Conservation (phyloP, 1,139 yeast genomes). For the Sugiyamaella grinbergsii region DNA sequence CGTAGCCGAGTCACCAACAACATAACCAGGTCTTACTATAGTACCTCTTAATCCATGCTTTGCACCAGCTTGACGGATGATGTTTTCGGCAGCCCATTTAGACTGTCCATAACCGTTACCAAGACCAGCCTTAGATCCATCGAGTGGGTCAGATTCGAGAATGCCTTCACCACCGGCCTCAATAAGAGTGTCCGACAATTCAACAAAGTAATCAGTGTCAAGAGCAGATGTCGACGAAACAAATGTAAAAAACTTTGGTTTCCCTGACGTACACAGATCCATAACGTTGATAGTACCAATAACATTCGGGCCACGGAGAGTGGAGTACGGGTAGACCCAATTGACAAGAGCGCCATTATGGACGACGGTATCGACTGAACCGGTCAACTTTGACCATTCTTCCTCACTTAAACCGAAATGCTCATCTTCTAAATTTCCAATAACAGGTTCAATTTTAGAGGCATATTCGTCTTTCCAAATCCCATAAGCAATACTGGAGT, state of each 20-base stretch:
- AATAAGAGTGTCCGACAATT: constrained; percentile 69
- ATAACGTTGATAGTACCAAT: constrained; percentile 82
- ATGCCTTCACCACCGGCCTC: constrained; percentile 71
- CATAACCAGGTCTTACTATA: constrained; percentile 93
- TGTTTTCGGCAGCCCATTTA: constrained; percentile 95
- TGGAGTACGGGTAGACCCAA: constrained; percentile 96
- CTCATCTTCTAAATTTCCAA: constrained; percentile 76
- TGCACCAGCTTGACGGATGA: constrained; percentile 83
- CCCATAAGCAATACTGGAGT: constrained; percentile 83
- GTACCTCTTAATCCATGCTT: constrained; percentile 79
- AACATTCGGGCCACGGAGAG: constrained; percentile 91
- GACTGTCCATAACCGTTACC: constrained; percentile 96
- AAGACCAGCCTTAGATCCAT: constrained; percentile 78
- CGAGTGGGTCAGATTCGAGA: constrained; percentile 76
- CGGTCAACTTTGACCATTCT: constrained; percentile 60
- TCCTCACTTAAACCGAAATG: constrained; percentile 68
- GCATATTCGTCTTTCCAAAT: constrained; percentile 73
- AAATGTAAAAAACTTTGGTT: constrained; percentile 82
- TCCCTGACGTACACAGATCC: constrained; percentile 74
- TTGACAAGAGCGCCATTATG: constrained; percentile 99
- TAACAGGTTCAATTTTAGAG: constrained; percentile 62
- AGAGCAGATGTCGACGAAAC: constrained; percentile 94
- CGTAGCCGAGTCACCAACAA: constrained; percentile 78
- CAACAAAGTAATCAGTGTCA: constrained; percentile 79
- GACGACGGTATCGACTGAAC: constrained; percentile 73